Base-by-base conservation (phyloP, 805 yeast genomes). In the Starmerella roubikii region DNA sequence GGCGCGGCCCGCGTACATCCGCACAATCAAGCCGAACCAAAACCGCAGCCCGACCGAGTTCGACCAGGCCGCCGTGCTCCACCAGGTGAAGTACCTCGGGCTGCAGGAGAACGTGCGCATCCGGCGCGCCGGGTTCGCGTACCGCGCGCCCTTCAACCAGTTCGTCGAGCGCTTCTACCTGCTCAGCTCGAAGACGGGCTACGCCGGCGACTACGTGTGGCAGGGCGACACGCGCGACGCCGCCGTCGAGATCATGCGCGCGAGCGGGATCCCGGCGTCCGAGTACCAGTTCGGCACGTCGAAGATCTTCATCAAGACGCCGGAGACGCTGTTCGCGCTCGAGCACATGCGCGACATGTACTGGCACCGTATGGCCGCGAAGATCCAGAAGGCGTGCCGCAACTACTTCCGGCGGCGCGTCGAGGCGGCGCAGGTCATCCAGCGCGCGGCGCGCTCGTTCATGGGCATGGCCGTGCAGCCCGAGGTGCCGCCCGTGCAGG, bases 61-160 rank as follows among this genome's bases (percentile, higher is more conserved):
- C 57, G 94, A 86, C 54, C 76, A 75, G 40, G 74, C 72, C 39
- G 94, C 85, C 48, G 98, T 91, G 7, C 66, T 91, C 49, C 98
- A 91, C 60, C 98, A 91, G 64, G 78, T 91, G 49, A 91, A 91
- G 55, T 91, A 91, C 59, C 68, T 91, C 49, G 98, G 98, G 57
- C 67, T 91, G 59, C 91, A 91, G 55, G 98, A 91, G 60, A 91
- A 91, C 59, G 97, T 91, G 36, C 74, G 97, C 47, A 91, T 91
- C 50, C 76, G 98, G 68, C 79, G 98, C 66, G 97, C 98, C 0
- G 98, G 98, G 34, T 91, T 91, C 60, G 98, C 98, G 1, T 91
- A 86, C 55, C 78, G 98, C 62, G 94, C 93, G 49, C 82, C 95
- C 0, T 91, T 85, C 60, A 96, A 91, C 43, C 86, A 86, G 59